A percentile compares a stretch with the other conserved stretches of the same genome.
Evolutionary conservation across 1,284 basidiomycete genomes (phyloP).

Genomic region (Trichosporon sp.): DNA sequence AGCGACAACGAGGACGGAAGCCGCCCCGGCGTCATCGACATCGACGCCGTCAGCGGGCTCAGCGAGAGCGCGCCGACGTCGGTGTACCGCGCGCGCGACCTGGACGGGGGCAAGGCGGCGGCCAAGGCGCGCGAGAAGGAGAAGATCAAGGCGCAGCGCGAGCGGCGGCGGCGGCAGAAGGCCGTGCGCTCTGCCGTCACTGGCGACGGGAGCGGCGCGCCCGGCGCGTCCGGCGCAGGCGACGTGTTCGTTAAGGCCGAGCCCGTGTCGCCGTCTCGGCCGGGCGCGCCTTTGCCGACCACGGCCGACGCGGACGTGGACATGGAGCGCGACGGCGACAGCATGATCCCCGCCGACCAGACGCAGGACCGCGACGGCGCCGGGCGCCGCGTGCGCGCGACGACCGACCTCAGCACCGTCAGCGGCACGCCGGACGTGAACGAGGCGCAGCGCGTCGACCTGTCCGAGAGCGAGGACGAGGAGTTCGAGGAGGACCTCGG

Average conservation of each 20-base stretch:
- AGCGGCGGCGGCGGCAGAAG: conserved; percentile 13
- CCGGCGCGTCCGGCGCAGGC: not conserved
- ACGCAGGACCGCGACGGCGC: conserved; percentile 37
- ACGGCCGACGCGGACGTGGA: not conserved
- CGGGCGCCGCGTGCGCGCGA: conserved; percentile 34
- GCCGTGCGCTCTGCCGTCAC: conserved; percentile 14
- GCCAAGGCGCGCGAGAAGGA: conserved; percentile 42
- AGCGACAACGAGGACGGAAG: conserved; percentile 83
- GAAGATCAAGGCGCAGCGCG: conserved; percentile 36
- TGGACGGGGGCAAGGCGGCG: conserved; percentile 43
- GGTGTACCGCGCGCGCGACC: conserved; percentile 54
- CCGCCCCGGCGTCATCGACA: conserved; percentile 68
- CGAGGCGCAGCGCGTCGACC: conserved; percentile 66
- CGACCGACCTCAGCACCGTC: conserved; percentile 14
- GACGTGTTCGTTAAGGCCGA: conserved; percentile 36
- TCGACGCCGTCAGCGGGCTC: conserved; percentile 72
- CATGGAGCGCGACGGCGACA: conserved; percentile 31
- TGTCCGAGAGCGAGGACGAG: conserved; percentile 79
- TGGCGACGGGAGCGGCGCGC: not conserved
- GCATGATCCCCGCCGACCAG: conserved; percentile 37
- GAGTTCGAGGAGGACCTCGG: conserved; percentile 79
- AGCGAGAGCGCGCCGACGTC: conserved; percentile 86
- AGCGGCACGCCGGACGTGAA: conserved; percentile 47
- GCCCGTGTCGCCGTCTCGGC: conserved; percentile 29
- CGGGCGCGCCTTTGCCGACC: not conserved